Evolutionary conservation across 495 filamentous ascomycete species (phyloP).

Genomic region (Talaromyces ruber): DNA sequence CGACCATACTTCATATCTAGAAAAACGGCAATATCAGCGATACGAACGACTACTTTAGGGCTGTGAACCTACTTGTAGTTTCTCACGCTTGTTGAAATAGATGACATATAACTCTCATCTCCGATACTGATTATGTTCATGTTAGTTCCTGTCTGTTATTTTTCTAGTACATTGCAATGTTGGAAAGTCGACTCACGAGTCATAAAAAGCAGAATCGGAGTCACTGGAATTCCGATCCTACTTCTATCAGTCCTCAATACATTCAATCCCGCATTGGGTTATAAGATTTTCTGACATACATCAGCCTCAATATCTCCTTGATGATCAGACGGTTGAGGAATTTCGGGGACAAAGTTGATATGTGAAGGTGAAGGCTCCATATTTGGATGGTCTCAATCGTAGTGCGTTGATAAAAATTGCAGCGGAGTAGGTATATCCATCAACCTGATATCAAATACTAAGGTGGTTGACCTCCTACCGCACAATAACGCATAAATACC

Average conservation of each 20-base stretch:
- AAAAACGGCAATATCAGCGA: background rate
- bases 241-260: background rate
- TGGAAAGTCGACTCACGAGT: conserved; percentile 2
- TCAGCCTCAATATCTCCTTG: conserved; percentile 7
- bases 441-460: background rate
- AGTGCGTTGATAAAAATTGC: background rate
- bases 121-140: background rate
- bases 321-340: background rate
- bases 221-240: background rate
- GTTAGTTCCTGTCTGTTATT: background rate
- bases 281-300: conserved; percentile 2
- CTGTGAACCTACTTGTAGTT: conserved; percentile 7
- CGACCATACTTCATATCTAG: conserved; percentile 5
- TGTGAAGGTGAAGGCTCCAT: background rate
- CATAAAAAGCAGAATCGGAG: conserved; percentile 8
- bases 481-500: background rate
- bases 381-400: background rate
- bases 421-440: background rate
- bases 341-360: background rate
- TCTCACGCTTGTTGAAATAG: conserved; percentile 5
- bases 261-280: background rate
- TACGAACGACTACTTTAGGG: background rate
- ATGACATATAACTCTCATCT: conserved; percentile 7
- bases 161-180: background rate
- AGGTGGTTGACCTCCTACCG: background rate